Evolutionary conservation across 2,329 filamentous ascomycete species (phyloP).

Genomic region (Fusarium fujikuroi): DNA sequence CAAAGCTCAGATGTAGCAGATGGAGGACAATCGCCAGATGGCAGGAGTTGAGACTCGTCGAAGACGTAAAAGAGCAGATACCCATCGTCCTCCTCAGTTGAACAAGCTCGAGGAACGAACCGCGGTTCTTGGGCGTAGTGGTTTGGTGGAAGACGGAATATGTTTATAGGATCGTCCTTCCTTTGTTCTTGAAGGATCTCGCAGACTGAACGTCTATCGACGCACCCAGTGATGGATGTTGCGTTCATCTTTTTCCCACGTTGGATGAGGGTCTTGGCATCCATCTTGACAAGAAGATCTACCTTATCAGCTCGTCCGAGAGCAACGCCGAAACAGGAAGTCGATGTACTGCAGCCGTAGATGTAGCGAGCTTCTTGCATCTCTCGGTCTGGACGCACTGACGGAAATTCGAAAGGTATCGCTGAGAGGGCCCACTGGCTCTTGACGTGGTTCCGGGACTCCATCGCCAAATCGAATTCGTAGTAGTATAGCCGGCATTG

Average conservation of each 20-base stretch:
- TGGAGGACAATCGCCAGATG: conserved; percentile 55
- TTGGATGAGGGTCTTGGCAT: conserved; percentile 63
- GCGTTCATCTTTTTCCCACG: conserved; percentile 60
- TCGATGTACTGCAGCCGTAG: conserved; percentile 73
- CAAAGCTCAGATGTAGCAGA: conserved; percentile 70
- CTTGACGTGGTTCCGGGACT: conserved; percentile 54
- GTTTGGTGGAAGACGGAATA: conserved; percentile 69
- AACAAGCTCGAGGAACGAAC: conserved; percentile 64
- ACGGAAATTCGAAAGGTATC: conserved; percentile 76
- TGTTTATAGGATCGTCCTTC: conserved; percentile 65
- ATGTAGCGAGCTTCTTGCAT: conserved; percentile 70
- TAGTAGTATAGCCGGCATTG: conserved; percentile 79
- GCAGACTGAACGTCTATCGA: conserved; percentile 66
- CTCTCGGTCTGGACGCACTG: conserved; percentile 62
- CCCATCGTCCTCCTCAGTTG: conserved; percentile 69
- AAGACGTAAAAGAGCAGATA: conserved; percentile 77
- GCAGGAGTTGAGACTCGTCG: conserved; percentile 72
- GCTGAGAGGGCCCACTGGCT: conserved; percentile 73
- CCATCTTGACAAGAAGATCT: conserved; percentile 71
- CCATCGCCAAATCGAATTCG: conserved; percentile 60
- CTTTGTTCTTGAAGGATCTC: conserved; percentile 61
- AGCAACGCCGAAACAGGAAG: conserved; percentile 66
- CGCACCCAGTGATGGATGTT: conserved; percentile 66
- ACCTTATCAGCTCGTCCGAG: conserved; percentile 74
- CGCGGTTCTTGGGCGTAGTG: conserved; percentile 75